Evolutionary conservation across 371 early-diverging fungal genomes (phyloP), one percentile per base, ranked within the genome.

Genomic region (Mucor piriformis): DNA sequence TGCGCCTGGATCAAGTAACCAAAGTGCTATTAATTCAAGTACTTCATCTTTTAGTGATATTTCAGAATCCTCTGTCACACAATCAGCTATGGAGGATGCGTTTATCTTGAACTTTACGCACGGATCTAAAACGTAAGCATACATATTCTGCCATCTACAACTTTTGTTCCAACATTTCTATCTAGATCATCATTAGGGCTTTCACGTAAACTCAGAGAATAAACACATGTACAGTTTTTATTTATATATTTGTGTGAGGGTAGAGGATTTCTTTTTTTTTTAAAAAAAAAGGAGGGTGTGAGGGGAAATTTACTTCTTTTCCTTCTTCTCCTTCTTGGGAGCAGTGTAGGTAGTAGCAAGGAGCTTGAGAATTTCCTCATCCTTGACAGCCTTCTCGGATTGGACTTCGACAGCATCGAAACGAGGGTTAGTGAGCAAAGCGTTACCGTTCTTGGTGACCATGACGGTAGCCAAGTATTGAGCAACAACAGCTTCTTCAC

Each of bases 391-490:
- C 86, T 92, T 90, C 57, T 91, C 93, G 34, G 88, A 81, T 83
- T 90, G 79, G 68, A 88, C 73, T 18, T 81, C 50, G 63, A 84
- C 82, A 46, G 81, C 69, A 63, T 92, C 88, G 63, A 85, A 87
- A 43, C 73, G 72, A 43, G 85, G 81, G 59, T 86, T 77, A 50
- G 94, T 94, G 62, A 91, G 84, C 72, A 87, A 80, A 63, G 88
- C 73, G 57, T 91, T 85, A 47, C 95, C 98, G 52, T 82, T 87
- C 63, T 92, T 90, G 74, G 92, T 86, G 63, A 97, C 82, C 59
- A 96, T 82, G 54, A 92, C 88, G 21, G 98, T 96, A 74, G 92
- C 87, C 77, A 93, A 81, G 81, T 95, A 89, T 76, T 95, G 95
- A 50, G 95, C 97, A 50, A 95, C 91, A 53, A 83, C 63, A 23